These are phyloP conservation scores for Batrachochytrium dendrobatidis DNA, from an alignment of 371 early-diverging fungal genomes.

Conservation along the genomic window DNA sequence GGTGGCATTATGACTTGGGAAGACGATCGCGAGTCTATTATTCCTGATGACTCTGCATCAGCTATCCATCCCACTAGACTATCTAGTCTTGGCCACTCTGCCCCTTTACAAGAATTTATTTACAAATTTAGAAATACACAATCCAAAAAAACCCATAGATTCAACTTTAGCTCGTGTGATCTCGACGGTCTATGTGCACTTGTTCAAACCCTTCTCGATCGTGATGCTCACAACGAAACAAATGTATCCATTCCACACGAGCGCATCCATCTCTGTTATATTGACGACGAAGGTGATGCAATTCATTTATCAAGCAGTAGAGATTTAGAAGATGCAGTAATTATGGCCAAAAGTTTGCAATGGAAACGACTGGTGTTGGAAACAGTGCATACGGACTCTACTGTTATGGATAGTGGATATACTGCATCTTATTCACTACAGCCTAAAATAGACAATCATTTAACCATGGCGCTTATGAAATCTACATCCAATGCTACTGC, in stretches of 20 bases:
- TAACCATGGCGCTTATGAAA: no score
- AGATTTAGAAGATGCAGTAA: conserved; percentile 75
- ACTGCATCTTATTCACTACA: not conserved
- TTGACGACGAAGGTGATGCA: conserved; percentile 82
- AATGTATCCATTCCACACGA: not conserved
- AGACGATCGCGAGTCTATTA: conserved; percentile 5
- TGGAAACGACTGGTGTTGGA: conserved; percentile 59
- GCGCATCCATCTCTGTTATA: conserved; percentile 49
- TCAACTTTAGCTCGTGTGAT: conserved; percentile 43
- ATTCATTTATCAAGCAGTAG: conserved; percentile 66
- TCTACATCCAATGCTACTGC: no score
- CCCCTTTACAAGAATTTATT: conserved; percentile 34
- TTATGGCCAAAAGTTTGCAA: conserved; percentile 64
- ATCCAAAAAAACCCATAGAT: conserved; percentile 66
- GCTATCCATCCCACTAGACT: not conserved
- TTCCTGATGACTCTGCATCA: conserved; percentile 14
- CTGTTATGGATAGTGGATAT: not conserved
- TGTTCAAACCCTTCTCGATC: conserved; percentile 8
- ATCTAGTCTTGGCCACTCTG: not conserved
- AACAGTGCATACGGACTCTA: conserved; percentile 1
- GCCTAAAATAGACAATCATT: no score
- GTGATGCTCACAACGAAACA: no score
- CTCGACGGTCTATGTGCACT: conserved; percentile 7
- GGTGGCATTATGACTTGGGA: not conserved
- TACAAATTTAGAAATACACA: conserved; percentile 67